Percentiles rank a stretch among this genome's conserved stretches.
Conservation (phyloP, 2,329 filamentous ascomycete species). For the Paracamarosporium sp. region DNA sequence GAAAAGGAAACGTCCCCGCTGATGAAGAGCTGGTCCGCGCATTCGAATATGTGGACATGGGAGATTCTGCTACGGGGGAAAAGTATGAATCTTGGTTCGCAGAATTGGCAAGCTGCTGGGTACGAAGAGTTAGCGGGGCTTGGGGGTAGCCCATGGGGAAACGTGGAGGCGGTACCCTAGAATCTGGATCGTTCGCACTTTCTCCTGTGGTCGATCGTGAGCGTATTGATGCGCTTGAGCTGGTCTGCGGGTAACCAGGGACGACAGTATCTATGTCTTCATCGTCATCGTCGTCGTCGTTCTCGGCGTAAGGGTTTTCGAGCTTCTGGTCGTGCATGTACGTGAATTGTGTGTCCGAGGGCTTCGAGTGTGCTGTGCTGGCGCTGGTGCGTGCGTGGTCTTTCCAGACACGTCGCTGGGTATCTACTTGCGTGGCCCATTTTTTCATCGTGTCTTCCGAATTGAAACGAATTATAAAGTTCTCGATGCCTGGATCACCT, state of each 20-base stretch:
- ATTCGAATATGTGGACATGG: slow-evolving; percentile 61
- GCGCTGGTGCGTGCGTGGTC: slow-evolving; percentile 59
- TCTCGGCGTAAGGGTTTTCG: slow-evolving; percentile 80
- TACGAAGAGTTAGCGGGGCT: slow-evolving; percentile 73
- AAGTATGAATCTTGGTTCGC: slow-evolving; percentile 90
- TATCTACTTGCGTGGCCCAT: slow-evolving; percentile 82
- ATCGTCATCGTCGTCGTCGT: slow-evolving; percentile 64
- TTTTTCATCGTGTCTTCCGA: slow-evolving; percentile 94
- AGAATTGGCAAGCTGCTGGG: slow-evolving; percentile 65
- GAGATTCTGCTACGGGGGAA: slow-evolving; percentile 82
- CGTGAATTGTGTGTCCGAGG: slow-evolving; percentile 75
- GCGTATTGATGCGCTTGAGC: slow-evolving; percentile 76
- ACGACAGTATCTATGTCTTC: slow-evolving; percentile 51
- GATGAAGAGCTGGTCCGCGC: slow-evolving; percentile 74
- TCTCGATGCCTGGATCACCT: slow-evolving; percentile 92
- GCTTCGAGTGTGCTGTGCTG: slow-evolving; percentile 56
- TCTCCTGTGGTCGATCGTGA: slow-evolving; percentile 79
- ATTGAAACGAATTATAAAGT: slow-evolving; percentile 91
- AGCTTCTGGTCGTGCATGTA: slow-evolving; percentile 77
- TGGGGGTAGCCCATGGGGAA: slow-evolving; percentile 69
- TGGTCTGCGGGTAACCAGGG: slow-evolving; percentile 60
- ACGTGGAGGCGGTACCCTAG: slow-evolving; percentile 69
- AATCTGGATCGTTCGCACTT: slow-evolving; percentile 57
- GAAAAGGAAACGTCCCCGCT: slow-evolving; percentile 81
- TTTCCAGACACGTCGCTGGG: slow-evolving; percentile 66